A percentile compares a stretch with the other conserved stretches of the same genome.
Evolutionary conservation across 441 rosid genomes (phyloP).

Genomic region (Pelargonium australe): DNA sequence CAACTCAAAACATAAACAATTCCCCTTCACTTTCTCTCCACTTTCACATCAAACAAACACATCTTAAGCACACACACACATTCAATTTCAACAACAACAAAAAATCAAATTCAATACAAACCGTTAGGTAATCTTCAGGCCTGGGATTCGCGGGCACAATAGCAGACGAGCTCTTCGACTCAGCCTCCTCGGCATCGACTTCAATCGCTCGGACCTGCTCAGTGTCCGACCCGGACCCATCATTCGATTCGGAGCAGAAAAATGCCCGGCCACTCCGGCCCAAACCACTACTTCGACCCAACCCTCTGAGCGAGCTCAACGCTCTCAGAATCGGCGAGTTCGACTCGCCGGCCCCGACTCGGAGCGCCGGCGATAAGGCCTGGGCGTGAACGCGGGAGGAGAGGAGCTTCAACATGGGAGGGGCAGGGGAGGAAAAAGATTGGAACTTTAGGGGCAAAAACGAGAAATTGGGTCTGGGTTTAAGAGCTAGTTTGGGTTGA

Average conservation of each 20-base stretch:
- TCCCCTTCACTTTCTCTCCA: neutral
- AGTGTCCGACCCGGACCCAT: slow-evolving; percentile 7
- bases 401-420: slow-evolving; percentile 76
- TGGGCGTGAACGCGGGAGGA: slow-evolving; percentile 44
- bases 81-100: too few relatives aligned
- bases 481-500: slow-evolving; percentile 13
- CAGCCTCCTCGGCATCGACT: slow-evolving; percentile 39
- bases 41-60: slow-evolving; percentile 7
- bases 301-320: slow-evolving; percentile 44
- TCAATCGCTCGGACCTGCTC: slow-evolving; percentile 41
- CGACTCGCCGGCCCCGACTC: slow-evolving; percentile 28
- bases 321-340: slow-evolving; percentile 38
- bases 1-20: neutral
- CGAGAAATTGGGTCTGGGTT: slow-evolving; percentile 14
- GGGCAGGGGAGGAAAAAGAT: neutral
- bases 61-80: neutral
- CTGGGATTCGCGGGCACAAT: slow-evolving; percentile 67
- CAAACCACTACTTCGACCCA: slow-evolving; percentile 30
- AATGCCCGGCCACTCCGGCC: slow-evolving; percentile 41
- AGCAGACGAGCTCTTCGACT: slow-evolving; percentile 57
- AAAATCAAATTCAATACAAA: slow-evolving; percentile 17
- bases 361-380: slow-evolving; percentile 32
- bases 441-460: slow-evolving; percentile 12
- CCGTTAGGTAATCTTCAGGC: slow-evolving; percentile 90
- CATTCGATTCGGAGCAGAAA: slow-evolving; percentile 60